Evolutionary conservation across 768 basidiomycete genomes (phyloP).

Genomic region (Polyporus arcularius): DNA sequence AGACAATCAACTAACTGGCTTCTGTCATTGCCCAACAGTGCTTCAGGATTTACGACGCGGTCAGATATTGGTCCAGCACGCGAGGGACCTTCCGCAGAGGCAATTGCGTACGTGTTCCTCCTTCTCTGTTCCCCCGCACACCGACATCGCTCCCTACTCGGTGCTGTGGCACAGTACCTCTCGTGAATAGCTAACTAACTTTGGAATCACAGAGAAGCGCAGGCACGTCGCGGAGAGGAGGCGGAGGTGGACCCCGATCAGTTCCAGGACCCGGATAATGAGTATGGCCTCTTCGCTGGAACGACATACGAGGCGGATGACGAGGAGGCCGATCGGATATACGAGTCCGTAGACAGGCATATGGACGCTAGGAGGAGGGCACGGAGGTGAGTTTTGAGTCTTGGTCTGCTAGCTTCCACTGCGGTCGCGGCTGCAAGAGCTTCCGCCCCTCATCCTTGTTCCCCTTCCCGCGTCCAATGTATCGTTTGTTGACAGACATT

Average conservation of each 20-base stretch:
- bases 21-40: constrained; percentile 46
- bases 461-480: too few relatives aligned
- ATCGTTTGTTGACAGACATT: constrained; percentile 18
- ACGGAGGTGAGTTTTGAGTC: constrained; percentile 58
- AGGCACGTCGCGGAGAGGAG: constrained; percentile 85
- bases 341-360: constrained; percentile 84
- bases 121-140: not conserved
- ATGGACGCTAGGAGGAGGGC: constrained; percentile 87
- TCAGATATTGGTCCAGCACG: constrained; percentile 98
- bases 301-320: constrained; percentile 97
- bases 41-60: constrained; percentile 96
- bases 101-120: constrained; percentile 68
- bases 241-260: constrained; percentile 86
- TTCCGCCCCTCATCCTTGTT: too few relatives aligned
- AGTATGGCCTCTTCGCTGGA: constrained; percentile 93
- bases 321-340: constrained; percentile 95
- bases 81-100: constrained; percentile 91
- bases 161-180: not conserved
- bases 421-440: too few relatives aligned
- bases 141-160: too few relatives aligned
- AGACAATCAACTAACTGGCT: too few relatives aligned
- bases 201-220: constrained; percentile 66
- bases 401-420: too few relatives aligned
- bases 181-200: constrained; percentile 11
- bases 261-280: constrained; percentile 97